Percentiles rank a stretch among this genome's conserved stretches.
phyloP scores from a whole-genome alignment of 2,329 filamentous ascomycete species.

The Hymenoscyphus fraxineus region DNA sequence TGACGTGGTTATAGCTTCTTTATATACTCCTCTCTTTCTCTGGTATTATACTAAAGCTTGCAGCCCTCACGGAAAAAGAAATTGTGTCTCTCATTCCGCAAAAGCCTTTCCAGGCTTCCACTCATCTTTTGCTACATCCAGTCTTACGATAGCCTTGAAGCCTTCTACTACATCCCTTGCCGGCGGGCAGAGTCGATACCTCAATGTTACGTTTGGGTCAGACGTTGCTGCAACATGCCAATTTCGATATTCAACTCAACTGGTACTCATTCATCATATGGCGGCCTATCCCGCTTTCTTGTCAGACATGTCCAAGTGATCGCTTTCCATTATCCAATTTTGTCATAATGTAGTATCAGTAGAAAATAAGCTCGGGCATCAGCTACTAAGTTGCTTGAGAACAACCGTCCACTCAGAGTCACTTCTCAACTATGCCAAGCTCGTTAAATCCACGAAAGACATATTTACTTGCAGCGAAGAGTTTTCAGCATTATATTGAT shows the following conservation, averaged over 20 bases:
- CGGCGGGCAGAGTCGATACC: neutral
- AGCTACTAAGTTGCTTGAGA: neutral
- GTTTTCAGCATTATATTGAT: neutral
- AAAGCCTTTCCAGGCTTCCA: neutral
- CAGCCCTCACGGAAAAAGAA: neutral
- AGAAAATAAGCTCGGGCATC: neutral
- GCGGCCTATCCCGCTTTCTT: neutral
- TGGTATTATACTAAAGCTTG: neutral
- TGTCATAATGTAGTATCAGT: neutral
- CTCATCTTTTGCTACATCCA: neutral
- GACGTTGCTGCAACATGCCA: neutral
- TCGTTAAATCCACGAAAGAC: neutral
- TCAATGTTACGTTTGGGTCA: neutral
- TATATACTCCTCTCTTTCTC: neutral
- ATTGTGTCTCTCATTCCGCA: neutral
- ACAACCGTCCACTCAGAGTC: neutral
- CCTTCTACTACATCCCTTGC: neutral
- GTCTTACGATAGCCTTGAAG: neutral
- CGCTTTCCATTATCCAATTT: neutral
- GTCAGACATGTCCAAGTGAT: neutral
- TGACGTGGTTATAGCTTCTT: neutral
- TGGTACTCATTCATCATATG: neutral
- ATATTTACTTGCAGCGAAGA: neutral
- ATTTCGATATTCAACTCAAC: neutral
- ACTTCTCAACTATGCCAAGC: neutral